Conservation (phyloP, 2,329 filamentous ascomycete species). For the Aspergillus chevalieri region DNA sequence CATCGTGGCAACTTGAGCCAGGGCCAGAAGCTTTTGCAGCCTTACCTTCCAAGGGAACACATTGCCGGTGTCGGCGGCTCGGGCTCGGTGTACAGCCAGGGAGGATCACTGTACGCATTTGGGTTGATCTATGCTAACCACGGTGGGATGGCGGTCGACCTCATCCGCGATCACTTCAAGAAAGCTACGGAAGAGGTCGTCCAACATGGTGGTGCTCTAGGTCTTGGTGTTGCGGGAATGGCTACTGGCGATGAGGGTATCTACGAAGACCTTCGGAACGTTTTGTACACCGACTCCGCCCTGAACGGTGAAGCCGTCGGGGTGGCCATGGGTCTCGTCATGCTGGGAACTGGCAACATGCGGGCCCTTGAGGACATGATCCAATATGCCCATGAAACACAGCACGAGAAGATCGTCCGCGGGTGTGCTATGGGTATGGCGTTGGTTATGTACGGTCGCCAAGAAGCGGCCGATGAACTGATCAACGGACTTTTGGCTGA, state of each 20-base stretch:
- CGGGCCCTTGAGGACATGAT: conserved; percentile 95
- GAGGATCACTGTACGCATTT: conserved; percentile 90
- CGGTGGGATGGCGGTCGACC: conserved; percentile 68
- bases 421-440: conserved; percentile 95
- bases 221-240: conserved; percentile 95
- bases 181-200: conserved; percentile 67
- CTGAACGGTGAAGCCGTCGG: conserved; percentile 96
- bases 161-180: conserved; percentile 45
- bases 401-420: conserved; percentile 97
- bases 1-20: conserved; percentile 93
- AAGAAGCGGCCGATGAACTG: conserved; percentile 89
- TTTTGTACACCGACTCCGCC: conserved; percentile 88
- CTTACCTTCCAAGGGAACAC: conserved; percentile 74
- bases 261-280: conserved; percentile 82
- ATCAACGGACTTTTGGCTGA: conserved; percentile 91
- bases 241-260: conserved; percentile 85
- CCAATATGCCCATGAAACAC: conserved; percentile 92
- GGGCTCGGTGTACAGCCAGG: conserved; percentile 91
- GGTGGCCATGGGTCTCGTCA: conserved; percentile 92
- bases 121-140: conserved; percentile 97
- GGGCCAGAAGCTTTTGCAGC: conserved; percentile 85
- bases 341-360: conserved; percentile 95
- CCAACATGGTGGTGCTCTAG: conserved; percentile 91
- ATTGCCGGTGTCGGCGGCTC: conserved; percentile 59
- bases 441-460: conserved; percentile 93